Evolutionary conservation across 306 rosid species (phyloP), one percentile per base, ranked within the genome.

Genomic region (Arachis hypogaea): DNA sequence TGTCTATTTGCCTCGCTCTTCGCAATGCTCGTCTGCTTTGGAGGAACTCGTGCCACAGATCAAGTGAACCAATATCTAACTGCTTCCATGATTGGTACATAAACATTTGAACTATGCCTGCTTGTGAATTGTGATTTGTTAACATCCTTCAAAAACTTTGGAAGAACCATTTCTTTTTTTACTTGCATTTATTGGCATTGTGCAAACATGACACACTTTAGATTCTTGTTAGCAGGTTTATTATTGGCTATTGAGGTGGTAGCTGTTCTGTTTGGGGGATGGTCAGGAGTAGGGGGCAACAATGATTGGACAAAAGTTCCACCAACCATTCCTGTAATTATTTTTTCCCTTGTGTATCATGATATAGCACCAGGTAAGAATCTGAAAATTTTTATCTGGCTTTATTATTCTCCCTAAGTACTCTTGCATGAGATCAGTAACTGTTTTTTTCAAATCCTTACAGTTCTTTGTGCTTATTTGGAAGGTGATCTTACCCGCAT

Each of bases 391-490:
- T 30, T 9, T 49, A 38, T 6, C 45, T 57, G 1, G 5, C 61
- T 2, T 22, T 36, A 5, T 69, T 58, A 3, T 69, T 58, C 44
- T 29, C 5, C 16, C 9, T 47, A 7, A 46, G 55, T 42, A 46
- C 7, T 66, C 57, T 66, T 28, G 50, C 50, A 38, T 75, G 55
- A 11, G 9, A 22, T 33, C 3, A 33, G 38, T 33, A 28, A 12
- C 9, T 46, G 11, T 47, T 29, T 4, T 9, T 64, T 57, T 16
- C 4, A 44, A 50, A 45, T 5, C 46, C 46, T 66, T 86, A 84
- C 90, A 88, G 97, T 88, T 78, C 83, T 91, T 59, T 88, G 97
- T 75, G 90, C 94, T 76, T 88, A 91, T 84, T 71, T 88, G 86
- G 97, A 85, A 8, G 85, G 89, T 43, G 94, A 91, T 69, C 80